Evolutionary conservation across 2,329 filamentous ascomycete species (phyloP).

Genomic region (Pseudogymnoascus sp.): DNA sequence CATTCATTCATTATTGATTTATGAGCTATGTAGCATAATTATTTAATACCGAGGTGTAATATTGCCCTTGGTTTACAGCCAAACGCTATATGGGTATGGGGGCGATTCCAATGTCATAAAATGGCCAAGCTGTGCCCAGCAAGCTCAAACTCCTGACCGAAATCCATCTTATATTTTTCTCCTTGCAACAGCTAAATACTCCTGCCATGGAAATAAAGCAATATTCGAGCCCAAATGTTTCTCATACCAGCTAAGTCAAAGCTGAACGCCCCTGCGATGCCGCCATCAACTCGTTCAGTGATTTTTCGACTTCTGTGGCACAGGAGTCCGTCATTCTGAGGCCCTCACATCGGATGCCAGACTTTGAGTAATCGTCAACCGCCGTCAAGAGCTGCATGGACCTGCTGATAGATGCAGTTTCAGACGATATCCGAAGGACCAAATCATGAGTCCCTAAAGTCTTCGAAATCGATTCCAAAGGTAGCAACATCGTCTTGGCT

Average conservation of each 20-base stretch:
- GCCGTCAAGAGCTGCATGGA: conserved; percentile 6
- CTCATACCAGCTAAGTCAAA: background rate
- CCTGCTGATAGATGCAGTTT: conserved; percentile 13
- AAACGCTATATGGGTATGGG: background rate
- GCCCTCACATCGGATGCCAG: conserved; percentile 17
- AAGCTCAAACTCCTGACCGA: background rate
- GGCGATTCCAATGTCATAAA: background rate
- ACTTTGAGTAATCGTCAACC: conserved; percentile 20
- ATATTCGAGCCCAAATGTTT: background rate
- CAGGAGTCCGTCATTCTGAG: conserved; percentile 13
- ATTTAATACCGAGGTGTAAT: background rate
- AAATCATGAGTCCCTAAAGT: conserved; percentile 20
- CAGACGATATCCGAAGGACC: conserved; percentile 14
- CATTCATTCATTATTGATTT: background rate
- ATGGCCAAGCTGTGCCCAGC: background rate
- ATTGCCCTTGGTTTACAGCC: background rate
- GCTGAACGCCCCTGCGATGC: background rate
- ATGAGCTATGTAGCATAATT: background rate
- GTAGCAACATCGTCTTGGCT: conserved; percentile 23
- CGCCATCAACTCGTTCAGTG: background rate
- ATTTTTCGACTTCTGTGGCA: background rate
- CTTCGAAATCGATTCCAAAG: conserved; percentile 24
- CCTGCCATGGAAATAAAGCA: background rate
- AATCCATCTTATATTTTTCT: background rate
- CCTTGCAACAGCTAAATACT: background rate